Base-by-base conservation (phyloP, 495 filamentous ascomycete species). In the Hypoxylon subgilvum region DNA sequence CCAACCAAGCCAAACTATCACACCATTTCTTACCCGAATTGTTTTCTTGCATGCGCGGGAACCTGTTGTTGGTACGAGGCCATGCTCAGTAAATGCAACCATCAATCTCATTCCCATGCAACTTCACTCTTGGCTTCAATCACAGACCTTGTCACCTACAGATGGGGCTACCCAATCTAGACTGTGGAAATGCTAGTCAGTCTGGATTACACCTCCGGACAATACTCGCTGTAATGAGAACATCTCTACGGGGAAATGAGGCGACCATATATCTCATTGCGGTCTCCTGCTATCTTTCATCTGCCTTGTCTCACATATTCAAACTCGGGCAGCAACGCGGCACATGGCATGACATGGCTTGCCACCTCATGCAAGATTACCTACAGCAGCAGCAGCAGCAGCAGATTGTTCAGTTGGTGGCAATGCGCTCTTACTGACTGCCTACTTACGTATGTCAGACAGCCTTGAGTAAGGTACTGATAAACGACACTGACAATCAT, bases 361-460 rank as follows among this genome's bases (percentile, higher is more conserved):
- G 30, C 35, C 53, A 27, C 49, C 14, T 53, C 35, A 52, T 59
- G 56, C 47, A 56, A 23, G 25, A n/a, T 35, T 36, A 35, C 25
- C 10, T 32, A 50, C 25, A 19, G 13, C 44, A 39, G 23, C 4
- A 44, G 25, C n/a, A n/a, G n/a, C n/a, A n/a, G n/a, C n/a, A n/a
- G n/a, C n/a, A n/a, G n/a, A n/a, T n/a, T n/a, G 14, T 18, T 30
- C 31, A 40, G 22, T 14, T 22, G 3, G 42, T 31, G 41, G 52
- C 32, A 25, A 50, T 45, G 25, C 36, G 38, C 34, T 38, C 27
- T 30, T n/a, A 34, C 42, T 17, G 19, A 50, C 43, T 43, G 35
- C 35, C 50, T 54, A n/a, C n/a, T n/a, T n/a, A n/a, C n/a, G n/a
- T n/a, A 44, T 38, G 23, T 49, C n/a, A 36, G 44, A 22, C 16